Conservation (phyloP, 345 rosid genomes). For the Eucalyptus pumila region DNA sequence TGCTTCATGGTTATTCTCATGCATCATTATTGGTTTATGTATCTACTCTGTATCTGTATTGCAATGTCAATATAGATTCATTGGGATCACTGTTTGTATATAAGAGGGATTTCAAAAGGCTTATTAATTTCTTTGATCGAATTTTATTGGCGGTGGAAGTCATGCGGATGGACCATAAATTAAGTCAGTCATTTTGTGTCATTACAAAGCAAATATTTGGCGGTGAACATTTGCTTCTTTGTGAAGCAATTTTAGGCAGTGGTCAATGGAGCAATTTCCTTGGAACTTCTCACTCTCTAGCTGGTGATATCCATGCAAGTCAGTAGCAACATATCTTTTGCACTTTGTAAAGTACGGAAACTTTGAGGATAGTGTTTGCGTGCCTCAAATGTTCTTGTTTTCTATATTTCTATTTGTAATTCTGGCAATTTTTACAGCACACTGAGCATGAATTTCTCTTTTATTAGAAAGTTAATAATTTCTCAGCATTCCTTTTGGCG, state of each 20-base stretch:
- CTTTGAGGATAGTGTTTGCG: not conserved
- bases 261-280: not conserved
- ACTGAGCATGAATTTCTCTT: not conserved
- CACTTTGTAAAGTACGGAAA: not conserved
- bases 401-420: not conserved
- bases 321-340: not conserved
- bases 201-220: not conserved
- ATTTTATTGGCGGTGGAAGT: not conserved
- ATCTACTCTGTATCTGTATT: not conserved
- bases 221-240: not conserved
- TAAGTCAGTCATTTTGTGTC: not conserved
- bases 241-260: not conserved
- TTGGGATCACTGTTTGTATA: not conserved
- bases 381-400: not conserved
- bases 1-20: not conserved
- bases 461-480: not conserved
- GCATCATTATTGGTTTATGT: not conserved
- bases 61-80: not conserved
- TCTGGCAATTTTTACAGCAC: not conserved
- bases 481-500: not conserved
- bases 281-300: not conserved
- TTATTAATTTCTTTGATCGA: not conserved
- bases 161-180: not conserved
- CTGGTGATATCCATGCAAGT: not conserved
- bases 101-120: not conserved